Evolutionary conservation across 305 asterid species (phyloP), one percentile per base, ranked within the genome.

Genomic region (Striga hermonthica): DNA sequence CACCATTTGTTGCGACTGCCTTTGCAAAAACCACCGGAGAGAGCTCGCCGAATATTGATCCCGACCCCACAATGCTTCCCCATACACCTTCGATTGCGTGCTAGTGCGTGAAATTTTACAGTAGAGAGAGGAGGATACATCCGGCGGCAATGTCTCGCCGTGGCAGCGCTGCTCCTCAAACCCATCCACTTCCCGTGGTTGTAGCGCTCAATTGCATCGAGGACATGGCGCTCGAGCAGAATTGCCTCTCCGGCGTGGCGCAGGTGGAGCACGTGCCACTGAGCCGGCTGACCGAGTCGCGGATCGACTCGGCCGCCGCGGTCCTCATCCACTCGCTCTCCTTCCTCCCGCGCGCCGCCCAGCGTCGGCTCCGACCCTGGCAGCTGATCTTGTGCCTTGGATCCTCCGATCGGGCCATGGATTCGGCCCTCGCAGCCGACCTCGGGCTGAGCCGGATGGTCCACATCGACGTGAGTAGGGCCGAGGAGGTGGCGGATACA

Each of bases 261-360:
- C 63, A 72, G 13, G 87, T 90, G 53, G 91, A 86, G 75, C 99
- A 94, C 88, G 96, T 88, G 62, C 89, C 98, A 9, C 93, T 94
- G 62, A 88, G 95, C 80, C 86, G 84, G 13, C 90, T 94, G 66
- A 90, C 98, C 4, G 95, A 85, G 40, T 82, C 98, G 10, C 88
- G 87, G 91, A 88, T 94, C 95, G 92, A 86, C 75, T 74, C 95
- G 55, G 99, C 98, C 53, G 73, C 87, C 61, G 95, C 91, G 48
- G 98, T 94, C n/a, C 84, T 90, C 4, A 80, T 94, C 72, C 99
- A 94, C 84, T 94, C 99, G 53, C 89, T 94, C 57, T 81, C 96
- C 6, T 94, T 94, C 86, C 96, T 94, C 58, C 99, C 99, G 4
- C 95, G 99, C 77, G 99, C 99, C 10, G 99, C 99, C 11, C 97